These are phyloP conservation scores for Lepidopterella palustris DNA, from an alignment of 495 filamentous ascomycete genomes.

Conservation along the genomic window DNA sequence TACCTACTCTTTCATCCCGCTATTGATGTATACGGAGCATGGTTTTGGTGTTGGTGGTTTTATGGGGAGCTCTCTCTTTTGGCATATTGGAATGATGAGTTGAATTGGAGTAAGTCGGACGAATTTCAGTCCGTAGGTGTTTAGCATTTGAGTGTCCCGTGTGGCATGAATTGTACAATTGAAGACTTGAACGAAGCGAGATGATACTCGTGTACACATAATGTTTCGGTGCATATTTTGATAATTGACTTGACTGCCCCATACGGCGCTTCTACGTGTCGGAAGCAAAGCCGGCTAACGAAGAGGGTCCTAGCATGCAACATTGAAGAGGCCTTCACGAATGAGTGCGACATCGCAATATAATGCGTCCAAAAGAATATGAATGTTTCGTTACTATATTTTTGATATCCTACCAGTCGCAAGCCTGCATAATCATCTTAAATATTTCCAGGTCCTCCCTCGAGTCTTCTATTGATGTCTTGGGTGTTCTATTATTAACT, in stretches of 20 bases:
- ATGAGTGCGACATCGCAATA: no score
- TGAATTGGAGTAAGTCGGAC: background rate
- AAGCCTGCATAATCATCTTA: constrained; percentile 28
- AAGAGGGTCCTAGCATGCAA: no score
- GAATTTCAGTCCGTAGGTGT: background rate
- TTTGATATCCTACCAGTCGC: background rate
- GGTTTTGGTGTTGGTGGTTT: no score
- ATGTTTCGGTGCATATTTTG: no score
- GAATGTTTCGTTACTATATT: background rate
- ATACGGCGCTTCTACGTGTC: no score
- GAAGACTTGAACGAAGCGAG: background rate
- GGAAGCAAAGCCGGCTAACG: no score
- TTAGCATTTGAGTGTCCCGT: background rate
- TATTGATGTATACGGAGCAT: background rate
- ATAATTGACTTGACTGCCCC: no score
- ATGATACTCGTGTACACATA: no score
- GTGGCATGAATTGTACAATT: background rate
- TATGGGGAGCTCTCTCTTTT: background rate
- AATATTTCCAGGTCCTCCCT: constrained; percentile 44
- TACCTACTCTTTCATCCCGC: background rate
- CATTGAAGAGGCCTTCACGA: no score
- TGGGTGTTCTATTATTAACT: constrained; percentile 37
- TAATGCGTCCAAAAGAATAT: background rate
- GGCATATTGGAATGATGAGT: background rate
- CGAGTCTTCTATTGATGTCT: constrained; percentile 48